phyloP scores from a whole-genome alignment of 495 filamentous ascomycete genomes.

The Penicillium simplicissimum region DNA sequence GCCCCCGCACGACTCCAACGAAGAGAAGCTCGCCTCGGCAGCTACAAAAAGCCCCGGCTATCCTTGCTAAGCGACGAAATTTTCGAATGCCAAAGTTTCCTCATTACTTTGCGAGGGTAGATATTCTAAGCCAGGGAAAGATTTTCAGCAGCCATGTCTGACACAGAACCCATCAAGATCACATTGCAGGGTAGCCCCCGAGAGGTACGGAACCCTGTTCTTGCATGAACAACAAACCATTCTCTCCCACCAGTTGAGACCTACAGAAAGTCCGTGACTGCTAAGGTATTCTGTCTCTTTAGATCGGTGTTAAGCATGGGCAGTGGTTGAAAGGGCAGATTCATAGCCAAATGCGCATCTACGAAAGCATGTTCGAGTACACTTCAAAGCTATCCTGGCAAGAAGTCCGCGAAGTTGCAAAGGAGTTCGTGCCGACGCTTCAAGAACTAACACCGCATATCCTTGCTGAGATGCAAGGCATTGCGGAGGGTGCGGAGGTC shows the following conservation, averaged over 20 bases:
- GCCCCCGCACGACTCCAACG: conserved; percentile 29
- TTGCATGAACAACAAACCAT: neutral
- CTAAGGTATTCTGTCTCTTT: neutral
- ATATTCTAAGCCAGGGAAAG: neutral
- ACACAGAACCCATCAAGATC: conserved; percentile 23
- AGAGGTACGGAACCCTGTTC: conserved; percentile 26
- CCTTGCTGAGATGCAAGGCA: conserved; percentile 55
- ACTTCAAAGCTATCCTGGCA: conserved; percentile 51
- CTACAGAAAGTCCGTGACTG: neutral
- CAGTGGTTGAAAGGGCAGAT: conserved; percentile 45
- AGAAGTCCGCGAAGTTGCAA: conserved; percentile 45
- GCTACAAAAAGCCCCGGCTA: neutral
- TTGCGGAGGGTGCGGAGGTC: conserved; percentile 59
- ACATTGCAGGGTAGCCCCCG: conserved; percentile 26
- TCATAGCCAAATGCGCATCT: conserved; percentile 49
- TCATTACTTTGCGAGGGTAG: neutral
- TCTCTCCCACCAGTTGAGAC: neutral
- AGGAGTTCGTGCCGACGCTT: conserved; percentile 46
- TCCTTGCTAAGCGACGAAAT: neutral
- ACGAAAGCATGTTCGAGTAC: conserved; percentile 51
- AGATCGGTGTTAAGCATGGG: conserved; percentile 61
- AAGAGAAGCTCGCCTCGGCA: conserved; percentile 12
- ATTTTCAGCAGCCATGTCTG: neutral
- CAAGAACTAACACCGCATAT: conserved; percentile 45
- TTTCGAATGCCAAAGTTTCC: neutral